Evolutionary conservation across 495 filamentous ascomycete genomes (phyloP), one percentile per base, ranked within the genome.

Genomic region (Immersiella caudata): DNA sequence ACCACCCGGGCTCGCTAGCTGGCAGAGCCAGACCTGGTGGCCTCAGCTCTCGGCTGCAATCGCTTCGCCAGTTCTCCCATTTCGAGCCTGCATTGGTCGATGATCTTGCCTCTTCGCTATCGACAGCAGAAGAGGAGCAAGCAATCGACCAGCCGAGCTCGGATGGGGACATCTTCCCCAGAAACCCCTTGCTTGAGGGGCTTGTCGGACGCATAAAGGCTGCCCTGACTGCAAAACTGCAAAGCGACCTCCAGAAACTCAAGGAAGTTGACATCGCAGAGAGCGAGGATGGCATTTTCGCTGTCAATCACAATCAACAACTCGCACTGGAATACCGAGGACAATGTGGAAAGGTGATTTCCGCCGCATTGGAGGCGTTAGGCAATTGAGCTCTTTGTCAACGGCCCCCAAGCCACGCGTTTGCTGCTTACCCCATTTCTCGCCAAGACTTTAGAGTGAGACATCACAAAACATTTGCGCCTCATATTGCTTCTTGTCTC

Each of bases 81-180:
- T 74, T 82, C 29, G 81, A 83, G 59, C 79, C 79, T 20, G 77
- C 76, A 7, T 73, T 84, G 50, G 60, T 84, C 29, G 68, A 67
- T 25, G 78, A 80, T 52, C 68, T 80, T 6, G 69, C 73, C 8
- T 40, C 58, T 16, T 66, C 67, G n/a, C n/a, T 78, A 2, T 65
- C 73, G 11, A 51, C 60, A 8, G 56, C 62, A 0, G 65, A 69
- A 25, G 68, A 73, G 63, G 29, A 24, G n/a, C 50, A 40, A 9
- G 14, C 56, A 16, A 22, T 73, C n/a, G 54, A 71, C 12, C 2
- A 14, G 0, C 25, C 52, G 0, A 20, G 5, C 0, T 58, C 59
- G 14, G 9, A 49, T 1, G 1, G 22, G 18, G 49, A 60, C n/a
- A 33, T 54, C 11, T 8, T 21, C 18, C 16, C 36, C n/a, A 2